These are phyloP conservation scores for Sclerotinia subarctica DNA, from an alignment of 2,329 filamentous ascomycete species.

Conservation along the genomic window DNA sequence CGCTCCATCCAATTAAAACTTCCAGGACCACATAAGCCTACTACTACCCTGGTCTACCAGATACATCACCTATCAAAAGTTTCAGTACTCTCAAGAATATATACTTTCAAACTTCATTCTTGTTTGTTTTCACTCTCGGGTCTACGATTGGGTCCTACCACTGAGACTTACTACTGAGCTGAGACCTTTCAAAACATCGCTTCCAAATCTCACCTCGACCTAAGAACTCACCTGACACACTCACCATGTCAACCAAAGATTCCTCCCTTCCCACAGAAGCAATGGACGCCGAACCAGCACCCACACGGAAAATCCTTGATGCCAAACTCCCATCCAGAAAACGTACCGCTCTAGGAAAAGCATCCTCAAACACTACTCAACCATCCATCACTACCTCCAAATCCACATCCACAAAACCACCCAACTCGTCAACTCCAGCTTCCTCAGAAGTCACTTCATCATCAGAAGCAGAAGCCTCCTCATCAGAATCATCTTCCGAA, in stretches of 20 bases:
- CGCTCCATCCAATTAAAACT: background rate
- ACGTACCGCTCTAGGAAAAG: constrained; percentile 5
- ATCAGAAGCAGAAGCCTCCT: constrained; percentile 7
- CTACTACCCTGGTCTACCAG: background rate
- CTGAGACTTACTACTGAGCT: background rate
- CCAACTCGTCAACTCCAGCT: background rate
- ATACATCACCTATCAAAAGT: constrained; percentile 8
- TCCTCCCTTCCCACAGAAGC: constrained; percentile 8
- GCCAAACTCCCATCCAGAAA: constrained; percentile 9
- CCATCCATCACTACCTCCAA: background rate
- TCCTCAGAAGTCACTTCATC: background rate
- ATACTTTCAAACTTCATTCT: background rate
- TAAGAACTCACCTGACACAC: background rate
- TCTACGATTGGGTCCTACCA: background rate
- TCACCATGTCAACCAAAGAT: constrained; percentile 13
- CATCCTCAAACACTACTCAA: background rate
- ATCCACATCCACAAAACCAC: background rate
- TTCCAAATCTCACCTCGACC: background rate
- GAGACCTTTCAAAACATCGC: background rate
- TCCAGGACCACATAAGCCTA: background rate
- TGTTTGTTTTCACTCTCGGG: background rate
- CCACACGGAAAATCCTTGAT: background rate
- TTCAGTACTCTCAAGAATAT: background rate
- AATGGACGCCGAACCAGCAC: background rate
- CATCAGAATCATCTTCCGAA: background rate